These are phyloP conservation scores for Botrytis galanthina DNA, from an alignment of 2,329 filamentous ascomycete species.

Conservation along the genomic window DNA sequence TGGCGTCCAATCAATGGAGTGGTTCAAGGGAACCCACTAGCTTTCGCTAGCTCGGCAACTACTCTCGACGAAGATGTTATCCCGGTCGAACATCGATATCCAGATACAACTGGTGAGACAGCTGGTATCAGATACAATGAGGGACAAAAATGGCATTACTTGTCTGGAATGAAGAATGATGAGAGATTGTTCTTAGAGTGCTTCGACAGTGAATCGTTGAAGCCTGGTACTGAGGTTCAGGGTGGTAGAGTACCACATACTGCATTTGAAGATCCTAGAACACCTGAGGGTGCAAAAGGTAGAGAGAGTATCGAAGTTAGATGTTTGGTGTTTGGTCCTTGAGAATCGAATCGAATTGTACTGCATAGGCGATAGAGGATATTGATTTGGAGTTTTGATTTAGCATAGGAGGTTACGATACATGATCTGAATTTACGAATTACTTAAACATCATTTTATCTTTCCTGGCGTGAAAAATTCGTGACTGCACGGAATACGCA, in stretches of 20 bases:
- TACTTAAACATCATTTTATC: no score
- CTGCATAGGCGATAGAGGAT: neutral
- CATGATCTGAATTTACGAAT: neutral
- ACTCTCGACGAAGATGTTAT: constrained; percentile 37
- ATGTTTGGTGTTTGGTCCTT: constrained; percentile 72
- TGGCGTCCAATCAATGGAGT: constrained; percentile 53
- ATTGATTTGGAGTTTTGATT: neutral
- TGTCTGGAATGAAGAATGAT: constrained; percentile 38
- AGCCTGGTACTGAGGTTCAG: constrained; percentile 48
- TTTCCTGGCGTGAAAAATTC: neutral
- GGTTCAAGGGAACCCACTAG: constrained; percentile 35
- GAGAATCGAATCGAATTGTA: neutral
- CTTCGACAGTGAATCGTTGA: constrained; percentile 44
- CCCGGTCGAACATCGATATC: constrained; percentile 38
- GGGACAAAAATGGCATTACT: constrained; percentile 39
- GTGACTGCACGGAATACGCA: neutral
- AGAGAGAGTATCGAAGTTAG: constrained; percentile 90
- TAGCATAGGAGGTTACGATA: neutral
- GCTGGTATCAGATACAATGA: constrained; percentile 37
- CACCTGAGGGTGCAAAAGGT: constrained; percentile 64
- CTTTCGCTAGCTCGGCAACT: constrained; percentile 35
- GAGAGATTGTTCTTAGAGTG: constrained; percentile 39
- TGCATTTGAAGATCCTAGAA: constrained; percentile 75
- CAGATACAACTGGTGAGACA: constrained; percentile 36
- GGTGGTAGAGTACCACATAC: constrained; percentile 52